Percentiles rank a stretch among this genome's conserved stretches.
Evolutionary conservation across 1,139 yeast genomes (phyloP).

Genomic region (Candida mesenterica): DNA sequence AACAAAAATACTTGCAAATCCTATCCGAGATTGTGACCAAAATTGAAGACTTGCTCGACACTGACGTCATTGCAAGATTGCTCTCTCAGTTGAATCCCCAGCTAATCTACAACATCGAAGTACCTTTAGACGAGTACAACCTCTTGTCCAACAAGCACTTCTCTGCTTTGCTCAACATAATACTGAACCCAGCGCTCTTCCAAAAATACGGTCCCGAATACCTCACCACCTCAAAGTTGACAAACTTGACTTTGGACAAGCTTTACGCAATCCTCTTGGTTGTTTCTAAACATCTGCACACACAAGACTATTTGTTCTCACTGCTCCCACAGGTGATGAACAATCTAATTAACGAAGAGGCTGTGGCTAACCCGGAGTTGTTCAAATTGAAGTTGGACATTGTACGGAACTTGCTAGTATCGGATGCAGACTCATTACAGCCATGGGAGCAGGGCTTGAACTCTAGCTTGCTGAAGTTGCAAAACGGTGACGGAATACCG

Average conservation of each 20-base stretch:
- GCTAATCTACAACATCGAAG: conserved; percentile 15
- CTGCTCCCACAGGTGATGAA: conserved; percentile 28
- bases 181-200: conserved; percentile 22
- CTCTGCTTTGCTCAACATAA: conserved; percentile 29
- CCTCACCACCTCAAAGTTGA: conserved; percentile 20
- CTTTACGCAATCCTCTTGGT: conserved; percentile 23
- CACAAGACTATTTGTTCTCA: conserved; percentile 25
- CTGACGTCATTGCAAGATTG: conserved; percentile 21
- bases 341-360: conserved; percentile 10
- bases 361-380: conserved; percentile 8
- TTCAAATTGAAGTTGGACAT: conserved; percentile 21
- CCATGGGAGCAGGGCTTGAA: conserved; percentile 29
- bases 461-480: conserved; percentile 25
- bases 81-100: conserved; percentile 20
- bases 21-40: conserved; percentile 2
- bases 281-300: conserved; percentile 23
- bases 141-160: conserved; percentile 22
- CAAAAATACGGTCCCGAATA: conserved; percentile 9
- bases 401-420: conserved; percentile 26
- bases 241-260: conserved; percentile 26
- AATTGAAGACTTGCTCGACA: conserved; percentile 18
- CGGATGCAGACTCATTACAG: conserved; percentile 15
- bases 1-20: conserved; percentile 9
- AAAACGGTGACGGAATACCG: conserved; percentile 18
- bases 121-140: conserved; percentile 19